These are phyloP conservation scores for Rubia balearica DNA, from an alignment of 305 asterid species.

Conservation along the genomic window DNA sequence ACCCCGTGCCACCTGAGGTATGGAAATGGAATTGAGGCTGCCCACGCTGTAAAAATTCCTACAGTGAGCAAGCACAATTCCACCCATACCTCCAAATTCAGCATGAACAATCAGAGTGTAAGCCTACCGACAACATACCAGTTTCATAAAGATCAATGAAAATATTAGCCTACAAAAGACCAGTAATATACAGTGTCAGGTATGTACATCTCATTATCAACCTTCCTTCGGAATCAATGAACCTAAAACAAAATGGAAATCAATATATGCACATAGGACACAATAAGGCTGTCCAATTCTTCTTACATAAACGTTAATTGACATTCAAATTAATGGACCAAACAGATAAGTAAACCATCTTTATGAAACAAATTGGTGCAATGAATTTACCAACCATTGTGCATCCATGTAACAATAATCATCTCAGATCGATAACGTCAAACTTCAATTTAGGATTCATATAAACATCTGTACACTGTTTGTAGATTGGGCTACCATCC, in stretches of 20 bases:
- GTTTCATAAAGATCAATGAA: not conserved
- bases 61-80: not conserved
- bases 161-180: not conserved
- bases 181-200: not conserved
- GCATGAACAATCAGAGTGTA: too few species aligned
- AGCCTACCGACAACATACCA: not conserved
- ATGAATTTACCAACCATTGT: slow-evolving; percentile 9
- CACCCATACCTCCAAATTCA: not conserved
- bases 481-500: slow-evolving; percentile 87
- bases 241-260: not conserved
- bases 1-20: not conserved
- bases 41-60: not conserved
- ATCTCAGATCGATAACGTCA: slow-evolving; percentile 86
- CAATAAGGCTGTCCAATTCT: slow-evolving; percentile 6
- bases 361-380: not conserved
- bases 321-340: slow-evolving; percentile 4
- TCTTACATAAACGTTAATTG: not conserved
- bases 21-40: not conserved
- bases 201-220: not conserved
- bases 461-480: slow-evolving; percentile 86
- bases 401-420: slow-evolving; percentile 20
- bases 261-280: slow-evolving; percentile 7
- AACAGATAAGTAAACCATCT: slow-evolving; percentile 9
- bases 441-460: slow-evolving; percentile 69
- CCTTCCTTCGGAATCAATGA: not conserved